phyloP scores from a whole-genome alignment of 2,329 filamentous ascomycete genomes.

The Ophiostoma novo-ulmi region DNA sequence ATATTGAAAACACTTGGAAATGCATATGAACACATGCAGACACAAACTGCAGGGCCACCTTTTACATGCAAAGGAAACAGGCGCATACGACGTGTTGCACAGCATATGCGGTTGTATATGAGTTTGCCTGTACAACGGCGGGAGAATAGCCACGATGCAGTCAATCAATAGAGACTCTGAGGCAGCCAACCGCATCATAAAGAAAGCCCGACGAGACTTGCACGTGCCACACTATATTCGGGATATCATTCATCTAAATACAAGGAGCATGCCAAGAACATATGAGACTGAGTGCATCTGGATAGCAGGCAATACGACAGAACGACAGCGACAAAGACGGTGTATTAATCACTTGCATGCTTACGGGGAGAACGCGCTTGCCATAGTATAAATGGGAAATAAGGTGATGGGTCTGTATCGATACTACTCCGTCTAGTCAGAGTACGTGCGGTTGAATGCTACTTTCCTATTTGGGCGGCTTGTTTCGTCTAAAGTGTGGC shows the following conservation, averaged over 20 bases:
- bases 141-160: background rate
- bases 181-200: background rate
- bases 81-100: background rate
- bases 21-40: too few relatives aligned
- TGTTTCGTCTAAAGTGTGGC: background rate
- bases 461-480: background rate
- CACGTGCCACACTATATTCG: background rate
- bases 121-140: background rate
- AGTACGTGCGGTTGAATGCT: background rate
- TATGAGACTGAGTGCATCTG: background rate
- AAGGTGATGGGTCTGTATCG: background rate
- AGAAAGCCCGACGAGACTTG: background rate
- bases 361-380: background rate
- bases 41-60: too few relatives aligned
- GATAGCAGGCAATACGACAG: background rate
- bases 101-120: background rate
- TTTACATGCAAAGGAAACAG: background rate
- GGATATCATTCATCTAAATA: background rate
- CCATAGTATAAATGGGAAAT: background rate
- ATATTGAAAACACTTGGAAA: too few relatives aligned
- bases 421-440: background rate
- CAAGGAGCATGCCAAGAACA: slow-evolving; percentile 1
- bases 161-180: background rate
- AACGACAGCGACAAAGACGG: background rate
- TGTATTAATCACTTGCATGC: too few relatives aligned